Conservation (phyloP, 2,329 filamentous ascomycete species). For the Sporothrix inflata region DNA sequence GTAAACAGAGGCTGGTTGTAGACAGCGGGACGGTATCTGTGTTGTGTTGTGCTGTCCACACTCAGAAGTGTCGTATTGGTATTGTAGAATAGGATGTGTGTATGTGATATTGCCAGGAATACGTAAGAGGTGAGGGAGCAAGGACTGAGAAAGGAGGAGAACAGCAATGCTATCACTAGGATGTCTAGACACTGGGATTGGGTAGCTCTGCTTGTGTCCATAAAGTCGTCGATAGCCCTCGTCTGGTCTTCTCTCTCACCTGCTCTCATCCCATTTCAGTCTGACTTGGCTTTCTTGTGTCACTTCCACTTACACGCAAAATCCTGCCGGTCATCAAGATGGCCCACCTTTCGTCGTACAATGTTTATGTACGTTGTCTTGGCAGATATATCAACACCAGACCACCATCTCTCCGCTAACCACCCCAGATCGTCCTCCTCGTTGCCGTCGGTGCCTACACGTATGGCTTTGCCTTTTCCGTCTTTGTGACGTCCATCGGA, state of each 20-base stretch:
- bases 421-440: neutral
- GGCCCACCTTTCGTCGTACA: neutral
- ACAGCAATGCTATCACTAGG: neutral
- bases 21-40: neutral
- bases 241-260: neutral
- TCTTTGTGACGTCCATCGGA: conserved; percentile 14
- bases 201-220: neutral
- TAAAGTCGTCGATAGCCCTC: neutral
- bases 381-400: neutral
- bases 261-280: neutral
- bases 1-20: too few relatives aligned
- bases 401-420: neutral
- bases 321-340: neutral
- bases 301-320: neutral
- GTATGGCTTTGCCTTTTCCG: neutral
- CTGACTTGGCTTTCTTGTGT: neutral
- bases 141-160: neutral
- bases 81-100: neutral
- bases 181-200: too few relatives aligned
- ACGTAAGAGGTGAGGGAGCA: too few relatives aligned
- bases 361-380: neutral
- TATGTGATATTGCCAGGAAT: neutral
- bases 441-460: neutral
- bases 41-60: neutral
- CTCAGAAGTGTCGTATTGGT: neutral